Base-by-base conservation (phyloP, 306 rosid species). In the Albizia julibrissin region DNA sequence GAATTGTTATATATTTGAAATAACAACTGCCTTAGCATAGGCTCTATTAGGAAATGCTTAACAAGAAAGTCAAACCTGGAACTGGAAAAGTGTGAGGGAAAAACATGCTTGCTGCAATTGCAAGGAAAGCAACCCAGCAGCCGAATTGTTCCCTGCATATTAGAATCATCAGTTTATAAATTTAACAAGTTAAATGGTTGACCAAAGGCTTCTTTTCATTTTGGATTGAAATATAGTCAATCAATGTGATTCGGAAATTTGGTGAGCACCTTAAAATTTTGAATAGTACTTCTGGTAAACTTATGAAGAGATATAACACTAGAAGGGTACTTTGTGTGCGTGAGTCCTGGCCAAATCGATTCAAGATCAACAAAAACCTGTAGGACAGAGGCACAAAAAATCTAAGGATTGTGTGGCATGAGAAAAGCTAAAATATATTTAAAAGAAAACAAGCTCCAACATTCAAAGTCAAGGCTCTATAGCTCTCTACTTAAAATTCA, bases 101-200 rank as follows among this genome's bases (percentile, higher is more conserved):
- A 76, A 83, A 78, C 56, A 85, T 84, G 72, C 81, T 81, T 27
- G 81, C 91, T n/a, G 56, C 56, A 66, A 83, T 40, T 64, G 91
- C 83, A 13, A 83, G 84, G 77, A 85, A 85, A 74, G 91, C 83
- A 78, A 88, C 54, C 91, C 91, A 88, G 71, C 24, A 78, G 73
- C 91, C 89, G 50, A 88, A 54, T 76, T 75, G 80, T 81, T 87
- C 91, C 84, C 89, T 88, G 89, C 80, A 62, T 67, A 68, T 62
- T 67, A 12, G 72, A 77, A 54, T 44, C 2, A 42, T 42, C 19
- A 47, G 69, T 62, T 43, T 8, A 73, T 29, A 29, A 29, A 64
- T 81, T 26, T 9, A 3, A 78, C 29, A 39, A 67, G 33, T 42
- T 74, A 19, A 22, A 33, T 33, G 22, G 21, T 74, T 34, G 26